Evolutionary conservation across 2,329 filamentous ascomycete genomes (phyloP), one percentile per base, ranked within the genome.

Genomic region (Fusarium udum): DNA sequence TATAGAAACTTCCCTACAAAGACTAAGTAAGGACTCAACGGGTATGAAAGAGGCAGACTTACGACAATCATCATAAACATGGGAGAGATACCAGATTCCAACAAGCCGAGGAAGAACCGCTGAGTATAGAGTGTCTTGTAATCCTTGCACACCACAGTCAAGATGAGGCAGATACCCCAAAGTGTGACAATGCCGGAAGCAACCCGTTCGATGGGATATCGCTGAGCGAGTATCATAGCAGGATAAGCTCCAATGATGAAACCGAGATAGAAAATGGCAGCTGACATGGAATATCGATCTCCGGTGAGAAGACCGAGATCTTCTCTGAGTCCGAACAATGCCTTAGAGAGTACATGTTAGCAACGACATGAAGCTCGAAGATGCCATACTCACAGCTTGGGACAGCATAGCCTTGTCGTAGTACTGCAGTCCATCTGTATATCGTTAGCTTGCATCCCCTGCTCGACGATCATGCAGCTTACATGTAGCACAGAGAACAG

Each of bases 21-120:
- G n/a, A 6, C n/a, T 52, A 15, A 34, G n/a, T 20, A 24, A 34
- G 7, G 3, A 14, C 1, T 7, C 48, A 34, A 24, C 2, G 0
- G 1, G 22, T 14, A 34, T 24, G 16, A 51, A 12, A 20, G 0
- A 15, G 28, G 22, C 16, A 18, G 22, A 52, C 48, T 36, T 52
- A 52, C 49, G 4, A 88, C 83, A 48, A 88, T 87, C 57, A 88
- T 83, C 83, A 89, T 88, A 66, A 89, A 89, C 49, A 86, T 86
- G 0, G 89, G 89, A 2, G 85, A 87, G 40, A 91, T 85, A 28
- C 87, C 85, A 6, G 83, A 84, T 74, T 91, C 89, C 2, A 90
- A 77, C 11, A 89, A 82, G 0, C 89, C 89, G 4, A 90, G 82
- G 55, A 88, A 85, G 81, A 90, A 89, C 8, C 87, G 79, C 72